These are phyloP conservation scores for Podila epicladia DNA, from an alignment of 192 early-diverging fungal genomes.

Conservation along the genomic window DNA sequence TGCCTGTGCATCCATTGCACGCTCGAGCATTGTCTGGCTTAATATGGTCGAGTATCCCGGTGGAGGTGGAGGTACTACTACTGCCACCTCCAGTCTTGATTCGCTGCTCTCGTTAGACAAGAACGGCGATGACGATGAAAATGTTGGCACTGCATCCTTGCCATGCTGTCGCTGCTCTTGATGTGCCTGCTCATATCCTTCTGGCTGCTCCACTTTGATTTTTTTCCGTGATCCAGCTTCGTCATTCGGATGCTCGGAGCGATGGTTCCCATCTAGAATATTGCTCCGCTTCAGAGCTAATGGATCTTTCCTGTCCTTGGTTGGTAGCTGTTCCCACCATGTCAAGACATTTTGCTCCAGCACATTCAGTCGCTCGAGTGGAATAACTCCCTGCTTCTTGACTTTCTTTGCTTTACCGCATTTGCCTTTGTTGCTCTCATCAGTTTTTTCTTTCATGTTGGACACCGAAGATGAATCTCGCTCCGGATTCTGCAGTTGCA, in stretches of 20 bases:
- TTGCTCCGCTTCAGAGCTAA: neutral
- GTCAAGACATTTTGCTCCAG: constrained; percentile 21
- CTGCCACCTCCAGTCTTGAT: neutral
- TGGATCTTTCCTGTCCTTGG: neutral
- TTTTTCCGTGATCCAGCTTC: constrained; percentile 7
- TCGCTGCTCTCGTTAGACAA: neutral
- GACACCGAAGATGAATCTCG: neutral
- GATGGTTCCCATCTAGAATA: neutral
- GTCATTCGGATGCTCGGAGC: neutral
- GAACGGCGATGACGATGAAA: neutral
- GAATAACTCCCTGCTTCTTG: constrained; percentile 32
- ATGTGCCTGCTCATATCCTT: neutral
- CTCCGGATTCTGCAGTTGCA: neutral
- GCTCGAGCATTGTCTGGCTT: constrained; percentile 12
- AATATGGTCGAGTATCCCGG: constrained; percentile 7
- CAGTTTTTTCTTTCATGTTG: neutral
- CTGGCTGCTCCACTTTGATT: neutral
- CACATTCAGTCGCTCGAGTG: constrained; percentile 11
- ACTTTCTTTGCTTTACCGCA: constrained; percentile 11
- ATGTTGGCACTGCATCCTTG: neutral
- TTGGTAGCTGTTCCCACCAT: constrained; percentile 14
- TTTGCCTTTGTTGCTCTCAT: neutral
- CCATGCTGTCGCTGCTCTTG: neutral
- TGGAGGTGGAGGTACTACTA: constrained; percentile 20
- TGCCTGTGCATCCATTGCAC: constrained; percentile 28